Evolutionary conservation across 768 basidiomycete species (phyloP), one percentile per base, ranked within the genome.

Genomic region (Rhodosporidiobolus sp.): DNA sequence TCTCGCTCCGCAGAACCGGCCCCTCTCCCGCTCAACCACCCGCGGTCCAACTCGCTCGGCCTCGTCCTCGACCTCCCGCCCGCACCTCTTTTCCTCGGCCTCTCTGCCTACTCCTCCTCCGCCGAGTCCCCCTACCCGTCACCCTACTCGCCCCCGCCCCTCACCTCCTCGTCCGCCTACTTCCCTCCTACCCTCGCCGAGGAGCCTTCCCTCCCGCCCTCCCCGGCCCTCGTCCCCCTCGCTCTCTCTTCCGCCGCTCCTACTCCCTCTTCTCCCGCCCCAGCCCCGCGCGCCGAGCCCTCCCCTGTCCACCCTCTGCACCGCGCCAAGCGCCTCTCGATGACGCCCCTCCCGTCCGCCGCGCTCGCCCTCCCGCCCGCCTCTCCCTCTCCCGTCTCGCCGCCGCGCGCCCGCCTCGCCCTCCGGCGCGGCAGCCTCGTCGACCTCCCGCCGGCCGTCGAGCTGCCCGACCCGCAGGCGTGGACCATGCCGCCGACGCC

Each of bases 41-140:
- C n/a, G 32, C 46, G 65, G 28, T 4, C 9, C 10, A 72, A 72
- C 62, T 72, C 70, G 19, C 63, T 70, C 48, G 65, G 65, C 10
- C 62, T 70, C 62, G 70, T 57, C 1, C 38, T 67, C 28, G 61
- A 50, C 48, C 43, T 65, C 11, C 28, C 45, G 17, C 8, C 26
- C 30, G 26, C 58, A 4, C 16, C 26, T 5, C 26, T 24, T 1
- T 26, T 38, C 11, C 38, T 43, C 43, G 38, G 35, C 45, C n/a
- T 28, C 28, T 1, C 28, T 14, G 28, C 30, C 28, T 43, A 14
- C 38, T 43, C 38, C 5, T 34, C 30, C 28, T 22, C 17, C 6
- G 30, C 65, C n/a, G n/a, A n/a, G n/a, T n/a, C n/a, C n/a, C n/a
- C n/a, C 32, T 65, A 49, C 46, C 65, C 56, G 24, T 57, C 65